phyloP scores from a whole-genome alignment of 164 flowering plant species.

The Berberis thunbergii region DNA sequence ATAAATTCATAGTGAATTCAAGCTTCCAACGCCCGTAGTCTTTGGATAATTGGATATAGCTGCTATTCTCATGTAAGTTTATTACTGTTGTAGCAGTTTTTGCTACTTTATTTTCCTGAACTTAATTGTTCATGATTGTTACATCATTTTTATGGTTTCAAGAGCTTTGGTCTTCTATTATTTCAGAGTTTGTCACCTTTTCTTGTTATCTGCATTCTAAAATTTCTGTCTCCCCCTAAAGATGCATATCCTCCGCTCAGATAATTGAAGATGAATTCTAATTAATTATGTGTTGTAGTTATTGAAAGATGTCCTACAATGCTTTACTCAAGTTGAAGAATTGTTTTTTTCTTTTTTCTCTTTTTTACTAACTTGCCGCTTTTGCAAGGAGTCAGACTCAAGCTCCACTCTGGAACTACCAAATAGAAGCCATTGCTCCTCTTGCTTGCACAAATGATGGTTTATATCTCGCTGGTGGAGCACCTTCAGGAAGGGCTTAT shows the following conservation, averaged over 20 bases:
- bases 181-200: background rate
- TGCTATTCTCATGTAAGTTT: background rate
- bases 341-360: background rate
- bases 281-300: background rate
- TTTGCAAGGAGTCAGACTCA: conserved; percentile 29
- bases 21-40: too few species aligned
- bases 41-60: too few species aligned
- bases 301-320: background rate
- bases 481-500: conserved; percentile 46
- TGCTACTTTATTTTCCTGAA: background rate
- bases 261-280: background rate
- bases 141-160: background rate
- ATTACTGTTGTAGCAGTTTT: background rate
- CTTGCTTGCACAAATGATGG: conserved; percentile 40
- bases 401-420: conserved; percentile 30
- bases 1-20: too few species aligned
- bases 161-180: too few species aligned
- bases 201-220: background rate
- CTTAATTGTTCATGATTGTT: too few species aligned
- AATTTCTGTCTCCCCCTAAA: background rate
- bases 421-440: conserved; percentile 50
- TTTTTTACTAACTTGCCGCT: background rate
- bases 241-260: background rate
- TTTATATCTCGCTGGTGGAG: conserved; percentile 44
- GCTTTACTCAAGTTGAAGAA: background rate